phyloP scores from a whole-genome alignment of 345 rosid species.

The Eucalyptus virginea region DNA sequence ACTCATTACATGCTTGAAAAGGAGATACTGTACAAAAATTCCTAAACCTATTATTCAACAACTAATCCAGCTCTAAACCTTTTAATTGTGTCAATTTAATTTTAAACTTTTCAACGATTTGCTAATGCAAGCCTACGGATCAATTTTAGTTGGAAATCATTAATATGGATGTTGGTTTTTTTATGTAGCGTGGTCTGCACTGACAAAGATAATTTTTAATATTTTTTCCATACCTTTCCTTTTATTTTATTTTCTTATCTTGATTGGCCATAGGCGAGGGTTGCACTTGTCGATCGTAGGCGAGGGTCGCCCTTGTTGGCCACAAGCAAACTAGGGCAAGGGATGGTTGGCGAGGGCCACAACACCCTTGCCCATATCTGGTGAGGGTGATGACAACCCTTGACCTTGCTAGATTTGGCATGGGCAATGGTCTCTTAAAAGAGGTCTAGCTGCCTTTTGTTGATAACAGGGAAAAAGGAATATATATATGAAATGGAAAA shows the following conservation, averaged over 20 bases:
- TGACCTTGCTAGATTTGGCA: rapidly evolving
- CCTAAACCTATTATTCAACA: rapidly evolving
- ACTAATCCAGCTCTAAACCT: rapidly evolving
- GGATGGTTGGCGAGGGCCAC: rapidly evolving
- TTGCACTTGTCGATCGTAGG: rapidly evolving
- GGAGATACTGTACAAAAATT: rapidly evolving
- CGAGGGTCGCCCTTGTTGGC: rapidly evolving
- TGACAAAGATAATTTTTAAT: rapidly evolving
- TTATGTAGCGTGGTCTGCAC: rapidly evolving
- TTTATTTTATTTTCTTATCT: no score
- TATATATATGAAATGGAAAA: no score
- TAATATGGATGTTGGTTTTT: no score
- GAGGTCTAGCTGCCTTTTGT: rapidly evolving
- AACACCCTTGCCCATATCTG: background rate
- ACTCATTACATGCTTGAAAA: rapidly evolving
- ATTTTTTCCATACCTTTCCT: background rate
- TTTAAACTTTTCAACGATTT: no score
- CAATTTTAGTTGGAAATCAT: background rate
- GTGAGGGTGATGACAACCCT: rapidly evolving
- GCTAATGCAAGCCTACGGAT: rapidly evolving
- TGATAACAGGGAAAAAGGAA: rapidly evolving
- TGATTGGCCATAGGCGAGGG: rapidly evolving
- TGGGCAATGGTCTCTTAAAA: background rate
- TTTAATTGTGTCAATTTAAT: no score
- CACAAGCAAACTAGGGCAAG: no score